phyloP scores from a whole-genome alignment of 805 yeast species.

The Starmerella vaccinii region DNA sequence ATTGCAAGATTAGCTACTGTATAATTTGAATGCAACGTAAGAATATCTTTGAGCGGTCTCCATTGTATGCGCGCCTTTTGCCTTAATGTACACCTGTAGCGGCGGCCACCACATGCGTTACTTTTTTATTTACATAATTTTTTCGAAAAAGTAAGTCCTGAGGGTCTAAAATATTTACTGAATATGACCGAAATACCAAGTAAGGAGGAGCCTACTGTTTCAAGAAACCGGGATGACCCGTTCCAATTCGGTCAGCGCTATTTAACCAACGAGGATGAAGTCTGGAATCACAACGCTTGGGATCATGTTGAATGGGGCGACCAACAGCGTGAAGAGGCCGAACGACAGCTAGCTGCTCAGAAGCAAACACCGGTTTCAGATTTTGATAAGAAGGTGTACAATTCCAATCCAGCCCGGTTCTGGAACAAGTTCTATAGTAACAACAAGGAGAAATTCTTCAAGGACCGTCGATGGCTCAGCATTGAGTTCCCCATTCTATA shows the following conservation, averaged over 20 bases:
- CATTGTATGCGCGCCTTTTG: too few relatives aligned
- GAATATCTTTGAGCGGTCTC: too few relatives aligned
- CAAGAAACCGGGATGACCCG: constrained; percentile 54
- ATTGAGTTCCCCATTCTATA: constrained; percentile 84
- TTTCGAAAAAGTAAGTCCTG: not conserved
- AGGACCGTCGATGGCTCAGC: constrained; percentile 91
- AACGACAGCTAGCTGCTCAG: constrained; percentile 63
- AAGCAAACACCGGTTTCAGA: constrained; percentile 76
- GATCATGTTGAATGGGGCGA: constrained; percentile 98
- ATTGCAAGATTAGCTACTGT: too few relatives aligned
- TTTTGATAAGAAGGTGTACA: constrained; percentile 65
- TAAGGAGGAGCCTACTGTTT: not conserved
- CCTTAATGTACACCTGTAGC: too few relatives aligned
- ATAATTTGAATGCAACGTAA: too few relatives aligned
- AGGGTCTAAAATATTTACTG: not conserved
- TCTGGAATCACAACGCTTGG: constrained; percentile 90
- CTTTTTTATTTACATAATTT: constrained; percentile 1
- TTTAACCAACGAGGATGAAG: constrained; percentile 56
- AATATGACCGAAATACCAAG: not conserved
- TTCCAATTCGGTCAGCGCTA: constrained; percentile 84
- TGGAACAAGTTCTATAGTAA: constrained; percentile 93
- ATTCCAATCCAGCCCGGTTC: constrained; percentile 78
- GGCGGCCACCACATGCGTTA: not conserved
- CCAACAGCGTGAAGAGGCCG: constrained; percentile 68
- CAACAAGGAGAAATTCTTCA: constrained; percentile 87